Base-by-base conservation (phyloP, 768 basidiomycete genomes). In the Lentinula boryana region DNA sequence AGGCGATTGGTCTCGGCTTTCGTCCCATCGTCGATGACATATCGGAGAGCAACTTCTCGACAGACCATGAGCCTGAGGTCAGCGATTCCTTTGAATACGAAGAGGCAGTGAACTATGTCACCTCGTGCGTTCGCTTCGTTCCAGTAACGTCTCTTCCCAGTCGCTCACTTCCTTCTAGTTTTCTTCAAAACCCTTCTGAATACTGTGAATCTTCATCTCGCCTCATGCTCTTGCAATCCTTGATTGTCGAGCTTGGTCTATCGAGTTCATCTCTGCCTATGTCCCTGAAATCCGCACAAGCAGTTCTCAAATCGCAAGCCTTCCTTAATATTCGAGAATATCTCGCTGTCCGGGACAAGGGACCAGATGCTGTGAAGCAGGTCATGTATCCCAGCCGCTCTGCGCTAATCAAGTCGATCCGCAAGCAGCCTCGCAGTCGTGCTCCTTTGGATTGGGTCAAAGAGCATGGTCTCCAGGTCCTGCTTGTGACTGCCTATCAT, bases 261-360 rank as follows among this genome's bases (percentile, higher is more conserved):
- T 75, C 75, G 15, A 76, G 77, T 0, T 75, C 74, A 33, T 72
- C 77, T 27, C 74, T 89, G 2, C 90, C 90, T 2, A 69, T 70
- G 33, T 81, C 87, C 0, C 71, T 92, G 56, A 81, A 71, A n/a
- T 77, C 87, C 6, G 91, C 89, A n/a, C 85, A 82, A 64, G 80
- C 81, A 13, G 74, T 87, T 44, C 71, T 92, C 51, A 91, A 88
- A 72, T 73, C 83, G 5, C 78, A 77, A 43, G 88, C 78, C 0
- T 90, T 91, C 68, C 66, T 92, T 33, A 90, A 89, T 66, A 81
- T 93, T 61, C 78, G 79, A 53, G 89, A 91, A 62, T 92, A 92
- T 69, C 76, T 91, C 60, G 81, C 82, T 16, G 80, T 81, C 35
- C 86, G 91, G 41, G 76, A 74, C 58, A 78, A 85, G 67, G 89